phyloP scores from a whole-genome alignment of 495 filamentous ascomycete species.

The Thozetella sp. region DNA sequence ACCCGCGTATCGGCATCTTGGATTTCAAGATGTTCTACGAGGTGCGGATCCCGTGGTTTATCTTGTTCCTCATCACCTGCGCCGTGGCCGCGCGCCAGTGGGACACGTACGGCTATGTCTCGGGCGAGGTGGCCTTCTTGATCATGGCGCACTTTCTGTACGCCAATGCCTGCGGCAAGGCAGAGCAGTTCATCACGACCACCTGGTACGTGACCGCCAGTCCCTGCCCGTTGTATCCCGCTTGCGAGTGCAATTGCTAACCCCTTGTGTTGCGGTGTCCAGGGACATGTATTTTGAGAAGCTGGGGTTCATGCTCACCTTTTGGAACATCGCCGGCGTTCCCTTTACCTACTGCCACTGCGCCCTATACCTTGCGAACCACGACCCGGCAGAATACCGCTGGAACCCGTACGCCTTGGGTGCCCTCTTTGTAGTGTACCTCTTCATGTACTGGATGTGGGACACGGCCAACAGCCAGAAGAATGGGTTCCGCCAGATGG shows the following conservation, averaged over 20 bases:
- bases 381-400: conserved; percentile 76
- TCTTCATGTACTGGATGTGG: conserved; percentile 92
- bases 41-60: conserved; percentile 96
- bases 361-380: conserved; percentile 90
- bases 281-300: conserved; percentile 98
- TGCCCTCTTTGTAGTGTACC: conserved; percentile 71
- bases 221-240: background rate
- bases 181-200: conserved; percentile 90
- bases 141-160: conserved; percentile 95
- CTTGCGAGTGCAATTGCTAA: background rate
- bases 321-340: conserved; percentile 98
- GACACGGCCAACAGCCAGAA: conserved; percentile 92
- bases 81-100: conserved; percentile 86
- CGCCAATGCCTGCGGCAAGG: conserved; percentile 95
- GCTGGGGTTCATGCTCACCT: conserved; percentile 99
- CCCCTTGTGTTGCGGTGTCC: background rate
- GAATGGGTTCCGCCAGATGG: conserved; percentile 85
- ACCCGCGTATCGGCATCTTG: conserved; percentile 86
- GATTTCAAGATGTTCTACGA: conserved; percentile 99
- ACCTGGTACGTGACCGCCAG: conserved; percentile 59
- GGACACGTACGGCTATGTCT: conserved; percentile 87
- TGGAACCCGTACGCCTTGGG: conserved; percentile 71
- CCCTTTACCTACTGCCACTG: conserved; percentile 97
- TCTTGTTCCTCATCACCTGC: conserved; percentile 77
- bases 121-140: conserved; percentile 84